These are phyloP conservation scores for Alternaria sp. DNA, from an alignment of 2,329 filamentous ascomycete species.

Conservation along the genomic window DNA sequence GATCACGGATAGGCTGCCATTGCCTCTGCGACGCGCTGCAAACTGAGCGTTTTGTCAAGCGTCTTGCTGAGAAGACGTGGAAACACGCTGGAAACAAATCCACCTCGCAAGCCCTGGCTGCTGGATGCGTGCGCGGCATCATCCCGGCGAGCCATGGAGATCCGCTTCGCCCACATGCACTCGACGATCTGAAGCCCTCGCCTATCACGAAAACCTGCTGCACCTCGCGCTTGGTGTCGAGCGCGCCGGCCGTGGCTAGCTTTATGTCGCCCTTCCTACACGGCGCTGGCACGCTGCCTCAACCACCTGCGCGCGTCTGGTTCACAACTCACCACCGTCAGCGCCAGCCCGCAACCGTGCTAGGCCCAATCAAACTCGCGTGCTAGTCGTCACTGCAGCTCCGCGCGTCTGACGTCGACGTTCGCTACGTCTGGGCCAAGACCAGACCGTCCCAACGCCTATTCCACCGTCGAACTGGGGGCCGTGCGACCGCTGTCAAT, in stretches of 20 bases:
- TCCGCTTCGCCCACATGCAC: conserved; percentile 10
- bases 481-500: conserved; percentile 31
- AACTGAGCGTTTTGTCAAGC: not conserved
- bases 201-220: conserved; percentile 7
- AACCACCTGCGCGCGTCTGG: not conserved
- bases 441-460: conserved; percentile 14
- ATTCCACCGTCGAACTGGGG: conserved; percentile 19
- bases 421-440: conserved; percentile 26
- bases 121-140: conserved; percentile 14
- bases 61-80: not conserved
- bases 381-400: conserved; percentile 16
- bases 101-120: not conserved
- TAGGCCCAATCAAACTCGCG: not conserved
- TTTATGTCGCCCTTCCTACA: not conserved
- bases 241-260: not conserved
- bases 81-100: not conserved
- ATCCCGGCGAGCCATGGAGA: conserved; percentile 16
- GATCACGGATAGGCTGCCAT: not conserved
- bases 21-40: not conserved
- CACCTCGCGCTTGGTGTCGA: not conserved
- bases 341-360: conserved; percentile 8
- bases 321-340: conserved; percentile 8
- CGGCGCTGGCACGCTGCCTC: conserved; percentile 1
- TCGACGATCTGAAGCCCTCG: conserved; percentile 5
- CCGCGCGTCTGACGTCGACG: conserved; percentile 35